Evolutionary conservation across 2,329 filamentous ascomycete genomes (phyloP).

Genomic region (Aspergillus latus): DNA sequence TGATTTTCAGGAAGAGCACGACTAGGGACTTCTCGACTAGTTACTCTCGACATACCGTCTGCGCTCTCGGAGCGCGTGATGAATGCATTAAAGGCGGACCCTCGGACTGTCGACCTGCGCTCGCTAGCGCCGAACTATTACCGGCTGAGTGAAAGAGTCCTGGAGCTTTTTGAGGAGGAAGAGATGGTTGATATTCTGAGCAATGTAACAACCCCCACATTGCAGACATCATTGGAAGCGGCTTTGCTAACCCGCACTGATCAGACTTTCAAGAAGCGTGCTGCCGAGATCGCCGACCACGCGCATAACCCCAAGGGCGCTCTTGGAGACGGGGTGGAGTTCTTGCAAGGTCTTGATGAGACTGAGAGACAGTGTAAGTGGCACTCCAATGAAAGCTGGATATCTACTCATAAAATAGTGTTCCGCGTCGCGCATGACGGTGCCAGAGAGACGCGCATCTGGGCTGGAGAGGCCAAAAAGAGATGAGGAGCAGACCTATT

Average conservation of each 20-base stretch:
- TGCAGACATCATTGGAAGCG: not conserved
- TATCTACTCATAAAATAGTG: conserved; percentile 42
- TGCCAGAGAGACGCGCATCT: conserved; percentile 66
- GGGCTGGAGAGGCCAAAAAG: conserved; percentile 64
- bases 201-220: conserved; percentile 34
- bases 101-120: conserved; percentile 78
- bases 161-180: conserved; percentile 90
- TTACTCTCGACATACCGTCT: conserved; percentile 77
- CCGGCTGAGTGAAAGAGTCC: conserved; percentile 75
- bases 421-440: conserved; percentile 75
- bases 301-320: conserved; percentile 80
- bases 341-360: conserved; percentile 84
- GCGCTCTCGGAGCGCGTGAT: conserved; percentile 77
- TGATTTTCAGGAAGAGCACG: conserved; percentile 36
- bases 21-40: conserved; percentile 56
- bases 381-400: not conserved
- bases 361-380: conserved; percentile 68
- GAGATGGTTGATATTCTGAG: conserved; percentile 71
- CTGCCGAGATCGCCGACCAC: conserved; percentile 81
- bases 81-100: conserved; percentile 87
- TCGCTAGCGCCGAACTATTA: conserved; percentile 87
- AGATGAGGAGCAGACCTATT: conserved; percentile 22
- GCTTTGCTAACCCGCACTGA: not conserved
- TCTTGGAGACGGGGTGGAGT: conserved; percentile 68
- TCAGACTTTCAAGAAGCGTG: conserved; percentile 76